Conservation (phyloP, 2,329 filamentous ascomycete genomes). For the Penicillium sp. region DNA sequence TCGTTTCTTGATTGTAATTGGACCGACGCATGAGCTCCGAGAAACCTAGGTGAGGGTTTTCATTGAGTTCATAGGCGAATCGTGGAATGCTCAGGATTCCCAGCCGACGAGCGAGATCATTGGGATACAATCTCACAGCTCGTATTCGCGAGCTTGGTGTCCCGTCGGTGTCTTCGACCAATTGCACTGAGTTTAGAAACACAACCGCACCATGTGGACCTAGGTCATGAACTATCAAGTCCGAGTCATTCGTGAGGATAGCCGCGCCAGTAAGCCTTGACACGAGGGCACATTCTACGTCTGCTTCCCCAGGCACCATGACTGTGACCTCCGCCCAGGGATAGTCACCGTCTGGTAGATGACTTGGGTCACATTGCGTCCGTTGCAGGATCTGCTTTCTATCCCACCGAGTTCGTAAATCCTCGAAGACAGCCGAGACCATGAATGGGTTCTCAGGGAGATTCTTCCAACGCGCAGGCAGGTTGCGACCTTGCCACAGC, state of each 20-base stretch:
- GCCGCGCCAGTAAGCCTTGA: slow-evolving; percentile 60
- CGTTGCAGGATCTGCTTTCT: slow-evolving; percentile 26
- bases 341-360: slow-evolving; percentile 21
- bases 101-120: slow-evolving; percentile 34
- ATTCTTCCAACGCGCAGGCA: slow-evolving; percentile 32
- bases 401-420: slow-evolving; percentile 55
- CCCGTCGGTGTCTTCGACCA: slow-evolving; percentile 17
- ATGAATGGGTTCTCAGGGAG: slow-evolving; percentile 67
- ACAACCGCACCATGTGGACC: slow-evolving; percentile 62
- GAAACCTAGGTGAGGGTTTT: slow-evolving; percentile 31
- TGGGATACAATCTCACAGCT: slow-evolving; percentile 42
- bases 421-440: slow-evolving; percentile 74
- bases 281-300: slow-evolving; percentile 72
- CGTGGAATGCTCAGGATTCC: slow-evolving; percentile 36
- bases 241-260: slow-evolving; percentile 80
- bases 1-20: slow-evolving; percentile 21
- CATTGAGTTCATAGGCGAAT: slow-evolving; percentile 45
- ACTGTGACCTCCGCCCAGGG: slow-evolving; percentile 45
- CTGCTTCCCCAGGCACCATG: slow-evolving; percentile 82
- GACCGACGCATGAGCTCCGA: slow-evolving; percentile 35
- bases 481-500: slow-evolving; percentile 29
- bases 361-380: slow-evolving; percentile 14
- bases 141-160: slow-evolving; percentile 25
- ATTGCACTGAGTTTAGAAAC: slow-evolving; percentile 67
- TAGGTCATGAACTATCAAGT: slow-evolving; percentile 75